Evolutionary conservation across 345 rosid genomes (phyloP), one percentile per base, ranked within the genome.

Genomic region (Lepidium sativum): DNA sequence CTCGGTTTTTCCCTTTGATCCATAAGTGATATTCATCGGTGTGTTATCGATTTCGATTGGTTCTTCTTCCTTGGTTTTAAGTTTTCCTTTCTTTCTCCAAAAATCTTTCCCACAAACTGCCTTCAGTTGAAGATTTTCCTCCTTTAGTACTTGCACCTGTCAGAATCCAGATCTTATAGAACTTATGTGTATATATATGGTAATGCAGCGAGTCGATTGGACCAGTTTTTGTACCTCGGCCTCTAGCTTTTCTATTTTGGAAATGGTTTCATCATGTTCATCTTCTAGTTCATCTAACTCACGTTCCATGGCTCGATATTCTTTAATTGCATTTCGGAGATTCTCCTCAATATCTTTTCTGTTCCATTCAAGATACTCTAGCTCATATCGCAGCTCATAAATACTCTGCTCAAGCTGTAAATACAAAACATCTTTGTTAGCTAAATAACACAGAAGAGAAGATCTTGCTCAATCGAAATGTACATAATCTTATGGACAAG

Each of bases 391-490:
- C 82, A 82, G 58, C 61, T 80, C 78, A 18, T 55, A 54, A 60
- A 82, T 52, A 59, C 76, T 70, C 54, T 79, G 77, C 66, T 87
- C 94, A 75, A 92, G 81, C 98, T 92, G 84, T 69, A 83, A 70
- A 67, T 29, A 16, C 48, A 43, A 43, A 43, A 42, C 0, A 16
- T 8, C 21, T 0, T 15, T 2, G 14, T 39, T 6, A n/a, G 43
- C 13, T 39, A 39, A n/a, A 41, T 41, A 40, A 14, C 17, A 48
- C 48, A 3, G 54, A 42, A 18, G 51, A 9, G 54, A 42, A 18
- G 47, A 9, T 44, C 27, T 29, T 27, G 3, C 43, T 63, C 20
- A 20, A 33, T 8, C 1, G 11, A 6, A 54, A 43, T 20, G 11
- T 9, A 38, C 16, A 23, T 14, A 27, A n/a, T 45, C 16, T 23